These are phyloP conservation scores for Trifolium pratense DNA, from an alignment of 306 rosid genomes.

Conservation along the genomic window DNA sequence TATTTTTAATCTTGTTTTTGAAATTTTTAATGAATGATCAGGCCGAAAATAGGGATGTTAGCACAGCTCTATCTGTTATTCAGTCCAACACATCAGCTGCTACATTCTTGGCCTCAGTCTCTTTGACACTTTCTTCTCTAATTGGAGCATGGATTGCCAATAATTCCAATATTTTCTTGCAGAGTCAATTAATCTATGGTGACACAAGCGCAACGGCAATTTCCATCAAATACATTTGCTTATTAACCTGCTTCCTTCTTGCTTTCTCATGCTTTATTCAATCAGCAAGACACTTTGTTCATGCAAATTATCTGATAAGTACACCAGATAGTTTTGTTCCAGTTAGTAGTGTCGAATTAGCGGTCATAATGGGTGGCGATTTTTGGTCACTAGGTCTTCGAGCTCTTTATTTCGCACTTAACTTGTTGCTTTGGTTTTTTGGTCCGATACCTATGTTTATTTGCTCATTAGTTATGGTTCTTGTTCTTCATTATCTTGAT, in stretches of 20 bases:
- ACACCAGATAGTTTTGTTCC: conserved; percentile 64
- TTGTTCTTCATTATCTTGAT: conserved; percentile 58
- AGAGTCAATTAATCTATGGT: conserved; percentile 62
- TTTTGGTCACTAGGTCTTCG: conserved; percentile 83
- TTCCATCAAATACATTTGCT: conserved; percentile 67
- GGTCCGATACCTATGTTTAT: conserved; percentile 87
- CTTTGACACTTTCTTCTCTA: conserved; percentile 68
- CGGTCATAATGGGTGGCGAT: conserved; percentile 76
- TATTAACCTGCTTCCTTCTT: conserved; percentile 68
- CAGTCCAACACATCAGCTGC: conserved; percentile 70
- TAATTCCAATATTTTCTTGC: conserved; percentile 45
- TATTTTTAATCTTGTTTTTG: not conserved
- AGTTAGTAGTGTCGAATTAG: conserved; percentile 53
- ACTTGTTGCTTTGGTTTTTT: conserved; percentile 78
- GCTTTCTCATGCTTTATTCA: conserved; percentile 77
- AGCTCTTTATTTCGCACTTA: conserved; percentile 74
- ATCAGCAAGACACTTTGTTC: conserved; percentile 75
- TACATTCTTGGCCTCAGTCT: conserved; percentile 62
- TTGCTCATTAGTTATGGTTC: conserved; percentile 61
- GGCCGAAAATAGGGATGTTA: conserved; percentile 54
- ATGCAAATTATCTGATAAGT: conserved; percentile 74
- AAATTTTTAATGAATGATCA: conserved; percentile 17
- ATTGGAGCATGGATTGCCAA: conserved; percentile 82
- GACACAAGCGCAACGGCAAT: conserved; percentile 56
- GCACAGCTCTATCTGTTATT: conserved; percentile 55